These are phyloP conservation scores for Ascochyta koolunga DNA, from an alignment of 2,329 filamentous ascomycete genomes.

Conservation along the genomic window DNA sequence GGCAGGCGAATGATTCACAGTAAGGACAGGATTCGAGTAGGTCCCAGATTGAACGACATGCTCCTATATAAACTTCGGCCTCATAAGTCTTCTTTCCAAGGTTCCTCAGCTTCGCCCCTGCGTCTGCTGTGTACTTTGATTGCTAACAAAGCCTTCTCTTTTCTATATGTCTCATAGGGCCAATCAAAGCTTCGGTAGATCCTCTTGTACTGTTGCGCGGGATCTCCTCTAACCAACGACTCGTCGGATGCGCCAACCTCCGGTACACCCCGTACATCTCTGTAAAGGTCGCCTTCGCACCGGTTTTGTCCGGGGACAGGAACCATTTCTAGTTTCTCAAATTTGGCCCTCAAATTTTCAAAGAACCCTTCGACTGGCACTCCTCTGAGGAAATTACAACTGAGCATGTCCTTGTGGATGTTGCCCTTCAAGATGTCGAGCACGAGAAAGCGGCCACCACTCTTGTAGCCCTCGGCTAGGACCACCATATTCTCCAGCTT, in stretches of 20 bases:
- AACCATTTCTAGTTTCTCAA: slow-evolving; percentile 1
- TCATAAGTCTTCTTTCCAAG: background rate
- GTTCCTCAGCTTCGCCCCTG: background rate
- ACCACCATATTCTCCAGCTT: slow-evolving; percentile 8
- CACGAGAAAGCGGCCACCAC: slow-evolving; percentile 8
- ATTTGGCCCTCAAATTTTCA: background rate
- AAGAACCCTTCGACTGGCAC: slow-evolving; percentile 1
- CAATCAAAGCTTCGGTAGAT: slow-evolving; percentile 1
- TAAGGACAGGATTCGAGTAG: background rate
- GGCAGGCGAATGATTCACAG: background rate
- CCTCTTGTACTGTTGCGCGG: background rate
- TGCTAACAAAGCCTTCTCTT: slow-evolving; percentile 2
- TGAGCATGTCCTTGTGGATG: slow-evolving; percentile 11
- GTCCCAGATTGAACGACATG: background rate
- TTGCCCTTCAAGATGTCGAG: slow-evolving; percentile 14
- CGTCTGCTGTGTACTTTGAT: background rate
- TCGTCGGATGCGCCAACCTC: background rate
- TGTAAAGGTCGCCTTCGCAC: background rate
- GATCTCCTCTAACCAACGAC: background rate
- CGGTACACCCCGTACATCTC: background rate
- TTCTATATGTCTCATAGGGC: background rate
- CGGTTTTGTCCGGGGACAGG: background rate
- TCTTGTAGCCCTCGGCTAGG: slow-evolving; percentile 8
- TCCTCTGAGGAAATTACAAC: background rate
- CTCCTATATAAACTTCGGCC: background rate